These are phyloP conservation scores for Petunia hybrid DNA, from an alignment of 305 asterid species.

Conservation along the genomic window DNA sequence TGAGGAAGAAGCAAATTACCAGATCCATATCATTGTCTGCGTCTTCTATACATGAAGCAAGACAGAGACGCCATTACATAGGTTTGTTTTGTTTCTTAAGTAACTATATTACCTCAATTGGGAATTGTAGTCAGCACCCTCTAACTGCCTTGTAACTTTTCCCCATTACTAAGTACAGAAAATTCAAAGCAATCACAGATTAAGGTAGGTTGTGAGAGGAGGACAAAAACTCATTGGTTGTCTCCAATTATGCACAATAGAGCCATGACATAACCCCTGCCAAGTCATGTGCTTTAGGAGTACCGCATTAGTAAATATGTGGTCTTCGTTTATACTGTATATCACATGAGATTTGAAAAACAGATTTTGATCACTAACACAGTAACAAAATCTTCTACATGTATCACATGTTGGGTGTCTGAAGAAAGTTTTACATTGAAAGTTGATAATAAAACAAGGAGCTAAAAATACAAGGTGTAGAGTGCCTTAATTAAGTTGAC, in stretches of 20 bases:
- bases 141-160: constrained; percentile 15
- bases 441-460: too few species aligned
- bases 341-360: too few species aligned
- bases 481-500: too few species aligned
- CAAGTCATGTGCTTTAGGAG: background rate
- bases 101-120: background rate
- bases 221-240: background rate
- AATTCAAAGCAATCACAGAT: background rate
- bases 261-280: background rate
- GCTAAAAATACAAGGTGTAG: too few species aligned
- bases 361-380: background rate
- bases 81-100: background rate
- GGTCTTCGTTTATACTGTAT: background rate
- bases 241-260: constrained; percentile 4
- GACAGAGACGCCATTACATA: background rate
- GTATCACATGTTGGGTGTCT: too few species aligned
- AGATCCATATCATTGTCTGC: background rate
- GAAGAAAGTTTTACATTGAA: too few species aligned
- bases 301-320: background rate
- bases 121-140: background rate
- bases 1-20: background rate
- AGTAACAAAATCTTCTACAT: too few species aligned
- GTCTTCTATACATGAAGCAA: background rate
- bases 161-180: background rate
- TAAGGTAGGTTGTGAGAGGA: background rate